Conservation (phyloP, 768 basidiomycete species). For the Termitomyces sp. region DNA sequence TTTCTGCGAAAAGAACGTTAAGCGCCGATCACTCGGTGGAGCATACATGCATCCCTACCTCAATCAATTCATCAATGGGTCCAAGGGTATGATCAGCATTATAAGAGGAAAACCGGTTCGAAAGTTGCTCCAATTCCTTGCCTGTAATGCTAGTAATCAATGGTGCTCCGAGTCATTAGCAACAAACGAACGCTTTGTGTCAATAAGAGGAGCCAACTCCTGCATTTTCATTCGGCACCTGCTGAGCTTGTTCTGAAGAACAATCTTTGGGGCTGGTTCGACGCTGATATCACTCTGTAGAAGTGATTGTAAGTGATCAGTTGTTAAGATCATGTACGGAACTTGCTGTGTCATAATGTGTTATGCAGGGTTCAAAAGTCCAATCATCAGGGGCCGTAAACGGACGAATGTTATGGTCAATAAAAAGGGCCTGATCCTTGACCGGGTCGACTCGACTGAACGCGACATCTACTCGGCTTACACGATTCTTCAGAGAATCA, state of each 20-base stretch:
- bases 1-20: conserved; percentile 36
- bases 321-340: background rate
- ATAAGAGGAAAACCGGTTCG: conserved; percentile 41
- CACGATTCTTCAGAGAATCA: conserved; percentile 47
- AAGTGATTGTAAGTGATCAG: background rate
- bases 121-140: conserved; percentile 48
- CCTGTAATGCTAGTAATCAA: conserved; percentile 29
- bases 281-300: conserved; percentile 55
- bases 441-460: conserved; percentile 48
- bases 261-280: conserved; percentile 68
- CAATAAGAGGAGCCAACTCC: conserved; percentile 53
- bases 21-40: background rate
- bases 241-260: conserved; percentile 74
- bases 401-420: conserved; percentile 62
- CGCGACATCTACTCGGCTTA: conserved; percentile 39
- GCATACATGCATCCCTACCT: conserved; percentile 34
- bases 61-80: conserved; percentile 50
- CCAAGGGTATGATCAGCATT: conserved; percentile 45
- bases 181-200: conserved; percentile 50
- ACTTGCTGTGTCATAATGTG: conserved; percentile 72
- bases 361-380: conserved; percentile 69
- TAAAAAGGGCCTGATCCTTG: conserved; percentile 67
- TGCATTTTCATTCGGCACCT: conserved; percentile 55
- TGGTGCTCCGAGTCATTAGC: conserved; percentile 1
- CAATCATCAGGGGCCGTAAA: conserved; percentile 64